phyloP scores from a whole-genome alignment of 2,329 filamentous ascomycete species.

The Calonectria hongkongensis region DNA sequence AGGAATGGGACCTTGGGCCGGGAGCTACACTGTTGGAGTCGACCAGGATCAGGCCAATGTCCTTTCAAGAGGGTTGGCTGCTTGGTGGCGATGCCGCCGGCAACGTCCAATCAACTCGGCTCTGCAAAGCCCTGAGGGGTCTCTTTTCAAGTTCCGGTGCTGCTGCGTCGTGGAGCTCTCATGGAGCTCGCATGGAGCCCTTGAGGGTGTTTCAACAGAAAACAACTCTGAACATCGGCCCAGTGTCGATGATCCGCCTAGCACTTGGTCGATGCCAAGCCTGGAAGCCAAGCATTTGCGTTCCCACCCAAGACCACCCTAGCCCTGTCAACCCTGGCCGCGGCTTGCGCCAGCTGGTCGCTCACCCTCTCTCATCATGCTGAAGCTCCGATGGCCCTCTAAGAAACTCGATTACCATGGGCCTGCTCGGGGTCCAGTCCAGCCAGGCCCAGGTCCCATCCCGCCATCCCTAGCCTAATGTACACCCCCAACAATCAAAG shows the following conservation, averaged over 20 bases:
- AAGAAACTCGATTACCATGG: constrained; percentile 2
- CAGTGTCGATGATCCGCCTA: constrained; percentile 25
- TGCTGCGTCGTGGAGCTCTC: constrained; percentile 14
- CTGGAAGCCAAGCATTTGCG: constrained; percentile 19
- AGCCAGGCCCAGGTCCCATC: constrained; percentile 29
- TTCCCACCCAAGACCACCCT: constrained; percentile 27
- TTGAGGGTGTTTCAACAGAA: constrained; percentile 13
- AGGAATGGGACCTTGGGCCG: constrained; percentile 23
- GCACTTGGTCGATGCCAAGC: constrained; percentile 30
- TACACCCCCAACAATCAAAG: constrained; percentile 16
- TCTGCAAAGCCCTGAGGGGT: constrained; percentile 17
- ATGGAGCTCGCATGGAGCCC: constrained; percentile 14
- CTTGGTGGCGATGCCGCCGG: constrained; percentile 29
- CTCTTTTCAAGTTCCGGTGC: not conserved
- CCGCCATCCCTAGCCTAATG: constrained; percentile 7
- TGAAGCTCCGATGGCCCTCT: constrained; percentile 7
- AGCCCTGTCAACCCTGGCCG: constrained; percentile 20
- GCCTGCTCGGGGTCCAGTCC: constrained; percentile 32
- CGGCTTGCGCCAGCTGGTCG: constrained; percentile 32
- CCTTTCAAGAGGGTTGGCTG: not conserved
- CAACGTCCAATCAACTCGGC: constrained; percentile 21
- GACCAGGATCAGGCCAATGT: constrained; percentile 12
- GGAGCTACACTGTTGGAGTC: not conserved
- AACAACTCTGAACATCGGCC: not conserved
- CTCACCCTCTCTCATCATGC: constrained; percentile 5